Base-by-base conservation (phyloP, 1,284 basidiomycete genomes). In the Trametes hirsuta region DNA sequence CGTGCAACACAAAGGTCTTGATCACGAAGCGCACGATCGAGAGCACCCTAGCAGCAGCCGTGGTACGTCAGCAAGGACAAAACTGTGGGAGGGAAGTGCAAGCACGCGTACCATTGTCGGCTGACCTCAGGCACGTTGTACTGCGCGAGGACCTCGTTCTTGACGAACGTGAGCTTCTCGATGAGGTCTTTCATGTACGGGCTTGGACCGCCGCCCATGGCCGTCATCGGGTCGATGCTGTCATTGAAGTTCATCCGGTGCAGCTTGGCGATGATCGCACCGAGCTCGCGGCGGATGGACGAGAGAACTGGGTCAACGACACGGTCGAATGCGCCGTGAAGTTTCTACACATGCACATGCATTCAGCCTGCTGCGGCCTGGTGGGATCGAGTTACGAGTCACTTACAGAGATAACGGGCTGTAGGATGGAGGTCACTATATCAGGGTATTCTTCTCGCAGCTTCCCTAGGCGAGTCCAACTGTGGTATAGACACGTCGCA, bases 181-280 rank as follows among this genome's bases (percentile, higher is more conserved):
- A 87, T 84, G 58, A 97, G 79, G 62, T 97, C 95, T 69, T 92
- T 91, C 85, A 97, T 92, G 74, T 97, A 97, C 12, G 87, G 76
- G 72, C 91, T 94, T 11, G 91, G 79, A 4, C 88, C 86, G 15
- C 84, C 86, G 21, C 85, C 85, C 74, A 87, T 85, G 6, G 85
- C 84, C 42, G 81, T 74, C 71, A 81, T 77, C 2, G 84, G 81
- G 67, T 93, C 91, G 12, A 84, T 76, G 15, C 84, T 77, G 72
- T 87, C 89, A 55, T 84, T 83, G 70, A 95, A 90, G 73, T 96
- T 92, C 55, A 92, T 83, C 12, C 88, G 84, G 75, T 97, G 95
- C 44, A 98, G 80, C 53, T 90, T 87, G 1, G 87, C 83, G 44
- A 97, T 81, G 64, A 95, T 91, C 1, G 86, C 81, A 36, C 86